Evolutionary conservation across 148 eudicot species (phyloP).

Genomic region (Vaccinium macrocarpon): DNA sequence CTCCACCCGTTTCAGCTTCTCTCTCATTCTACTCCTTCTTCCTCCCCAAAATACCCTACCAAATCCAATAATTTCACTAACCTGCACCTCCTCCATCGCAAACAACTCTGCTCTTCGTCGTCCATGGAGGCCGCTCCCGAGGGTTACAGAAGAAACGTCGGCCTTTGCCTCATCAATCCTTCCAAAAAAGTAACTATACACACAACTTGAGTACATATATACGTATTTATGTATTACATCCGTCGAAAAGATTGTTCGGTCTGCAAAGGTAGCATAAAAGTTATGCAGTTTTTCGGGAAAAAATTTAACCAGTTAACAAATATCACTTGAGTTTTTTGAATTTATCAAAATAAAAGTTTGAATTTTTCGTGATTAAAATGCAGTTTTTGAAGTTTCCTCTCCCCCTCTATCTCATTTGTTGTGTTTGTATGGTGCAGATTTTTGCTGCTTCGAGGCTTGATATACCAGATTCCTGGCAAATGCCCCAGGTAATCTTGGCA

Average conservation of each 20-base stretch:
- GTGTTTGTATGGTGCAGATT: constrained; percentile 36
- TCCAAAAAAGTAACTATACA: constrained; percentile 46
- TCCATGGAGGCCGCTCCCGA: constrained; percentile 77
- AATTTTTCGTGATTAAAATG: too few species aligned
- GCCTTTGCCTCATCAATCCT: constrained; percentile 82
- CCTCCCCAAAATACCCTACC: constrained; percentile 29
- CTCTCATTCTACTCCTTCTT: constrained; percentile 6
- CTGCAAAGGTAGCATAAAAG: too few species aligned
- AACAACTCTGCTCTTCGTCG: constrained; percentile 23
- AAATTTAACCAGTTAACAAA: too few species aligned
- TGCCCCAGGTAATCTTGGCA: constrained; percentile 71
- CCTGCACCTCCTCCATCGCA: constrained; percentile 20
- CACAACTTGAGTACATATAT: neutral
- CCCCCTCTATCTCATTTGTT: neutral
- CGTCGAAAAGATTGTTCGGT: too few species aligned
- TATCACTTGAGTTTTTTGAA: too few species aligned
- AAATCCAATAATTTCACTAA: constrained; percentile 26
- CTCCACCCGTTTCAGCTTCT: constrained; percentile 22
- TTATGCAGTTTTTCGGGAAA: too few species aligned
- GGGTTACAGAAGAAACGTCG: constrained; percentile 82
- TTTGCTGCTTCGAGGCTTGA: constrained; percentile 93
- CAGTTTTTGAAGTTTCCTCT: too few species aligned
- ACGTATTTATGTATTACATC: neutral
- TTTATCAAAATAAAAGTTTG: too few species aligned
- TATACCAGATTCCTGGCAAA: constrained; percentile 87